phyloP scores from a whole-genome alignment of 108 stramenopile species.

The Nitzschia sp. region DNA sequence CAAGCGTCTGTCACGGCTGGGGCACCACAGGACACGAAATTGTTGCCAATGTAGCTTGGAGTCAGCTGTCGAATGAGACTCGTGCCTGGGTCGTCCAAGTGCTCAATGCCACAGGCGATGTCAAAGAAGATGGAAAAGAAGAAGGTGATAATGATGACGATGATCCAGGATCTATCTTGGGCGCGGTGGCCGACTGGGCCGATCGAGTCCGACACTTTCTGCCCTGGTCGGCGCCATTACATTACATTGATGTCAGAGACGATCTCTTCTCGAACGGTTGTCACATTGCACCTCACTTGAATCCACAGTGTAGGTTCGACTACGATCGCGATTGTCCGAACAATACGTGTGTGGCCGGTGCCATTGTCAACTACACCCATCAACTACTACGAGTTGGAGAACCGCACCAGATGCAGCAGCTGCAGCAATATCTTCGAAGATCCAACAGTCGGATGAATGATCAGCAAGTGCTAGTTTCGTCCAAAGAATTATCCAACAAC shows the following conservation, averaged over 20 bases:
- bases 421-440: background rate
- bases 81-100: conserved; percentile 24
- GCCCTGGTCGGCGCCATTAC: conserved; percentile 46
- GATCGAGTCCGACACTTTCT: conserved; percentile 51
- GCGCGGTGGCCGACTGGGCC: conserved; percentile 66
- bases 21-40: conserved; percentile 56
- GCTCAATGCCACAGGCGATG: conserved; percentile 1
- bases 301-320: conserved; percentile 33
- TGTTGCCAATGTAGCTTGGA: conserved; percentile 60
- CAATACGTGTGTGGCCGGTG: conserved; percentile 55
- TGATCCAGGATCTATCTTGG: conserved; percentile 37
- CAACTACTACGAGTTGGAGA: conserved; percentile 15
- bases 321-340: conserved; percentile 55
- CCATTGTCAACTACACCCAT: conserved; percentile 53
- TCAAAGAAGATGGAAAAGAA: background rate
- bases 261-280: conserved; percentile 37
- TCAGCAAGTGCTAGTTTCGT: background rate
- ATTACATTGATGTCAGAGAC: conserved; percentile 63
- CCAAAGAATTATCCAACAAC: background rate
- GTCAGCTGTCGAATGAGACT: conserved; percentile 27
- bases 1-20: too few relatives aligned
- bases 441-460: background rate
- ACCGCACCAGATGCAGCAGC: background rate
- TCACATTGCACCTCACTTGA: conserved; percentile 12
- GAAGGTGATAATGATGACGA: conserved; percentile 7